A percentile compares a stretch with the other conserved stretches of the same genome.
phyloP scores from a whole-genome alignment of 192 early-diverging fungal genomes.

The Coemansia sp. region DNA sequence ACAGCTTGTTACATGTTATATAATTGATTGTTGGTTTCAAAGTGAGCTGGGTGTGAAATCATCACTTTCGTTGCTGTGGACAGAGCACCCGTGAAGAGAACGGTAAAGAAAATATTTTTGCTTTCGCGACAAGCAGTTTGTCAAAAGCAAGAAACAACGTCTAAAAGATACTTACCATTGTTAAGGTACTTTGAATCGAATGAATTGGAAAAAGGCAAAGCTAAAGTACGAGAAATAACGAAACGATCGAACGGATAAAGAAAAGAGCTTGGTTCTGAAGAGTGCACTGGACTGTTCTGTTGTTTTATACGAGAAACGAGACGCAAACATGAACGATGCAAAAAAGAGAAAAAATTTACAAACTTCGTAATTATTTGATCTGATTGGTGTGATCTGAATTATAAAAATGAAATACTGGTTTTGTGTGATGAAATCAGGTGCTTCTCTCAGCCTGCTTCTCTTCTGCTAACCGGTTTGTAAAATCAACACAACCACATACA shows the following conservation, averaged over 20 bases:
- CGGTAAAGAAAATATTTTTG: not conserved
- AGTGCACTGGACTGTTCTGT: not conserved
- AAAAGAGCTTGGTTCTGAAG: constrained; percentile 1
- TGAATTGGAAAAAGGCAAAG: constrained; percentile 3
- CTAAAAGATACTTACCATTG: constrained; percentile 13
- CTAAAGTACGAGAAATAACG: constrained; percentile 5
- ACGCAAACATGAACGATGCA: not conserved
- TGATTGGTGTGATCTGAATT: not conserved
- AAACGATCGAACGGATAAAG: constrained; percentile 4
- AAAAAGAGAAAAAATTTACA: constrained; percentile 6
- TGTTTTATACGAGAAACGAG: constrained; percentile 8
- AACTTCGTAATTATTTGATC: not conserved
- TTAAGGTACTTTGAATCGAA: constrained; percentile 11
- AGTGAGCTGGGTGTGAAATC: constrained; percentile 56
- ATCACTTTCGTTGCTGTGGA: constrained; percentile 17
- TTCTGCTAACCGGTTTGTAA: no score
- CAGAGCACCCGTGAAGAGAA: not conserved
- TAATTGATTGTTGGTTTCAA: constrained; percentile 38
- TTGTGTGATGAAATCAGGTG: no score
- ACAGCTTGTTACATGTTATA: constrained; percentile 37
- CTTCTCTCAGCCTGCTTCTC: no score
- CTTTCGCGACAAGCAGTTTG: no score
- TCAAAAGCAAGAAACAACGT: no score
- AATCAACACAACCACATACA: no score
- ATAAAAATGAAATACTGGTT: no score